A percentile compares a stretch with the other conserved stretches of the same genome.
phyloP scores from a whole-genome alignment of 805 yeast genomes.

The Priceomyces castillae region DNA sequence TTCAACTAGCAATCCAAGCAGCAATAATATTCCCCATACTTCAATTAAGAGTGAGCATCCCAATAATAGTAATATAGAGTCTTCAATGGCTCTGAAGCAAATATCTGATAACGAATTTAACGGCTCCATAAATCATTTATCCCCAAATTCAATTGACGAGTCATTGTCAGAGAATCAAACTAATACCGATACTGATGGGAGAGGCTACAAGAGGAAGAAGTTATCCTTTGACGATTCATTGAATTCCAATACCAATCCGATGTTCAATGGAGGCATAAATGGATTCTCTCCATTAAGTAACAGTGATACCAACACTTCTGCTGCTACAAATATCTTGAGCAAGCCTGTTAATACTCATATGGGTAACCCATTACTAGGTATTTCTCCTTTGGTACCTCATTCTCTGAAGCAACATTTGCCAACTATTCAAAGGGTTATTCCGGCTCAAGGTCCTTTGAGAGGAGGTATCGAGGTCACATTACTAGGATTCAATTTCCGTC shows the following conservation, averaged over 20 bases:
- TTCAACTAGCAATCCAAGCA: conserved; percentile 13
- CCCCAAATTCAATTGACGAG: conserved; percentile 63
- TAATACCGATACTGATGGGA: conserved; percentile 32
- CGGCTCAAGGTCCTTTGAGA: conserved; percentile 91
- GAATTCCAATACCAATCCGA: conserved; percentile 31
- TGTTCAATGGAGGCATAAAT: conserved; percentile 38
- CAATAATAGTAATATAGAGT: conserved; percentile 17
- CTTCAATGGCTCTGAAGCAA: conserved; percentile 16
- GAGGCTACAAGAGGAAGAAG: conserved; percentile 49
- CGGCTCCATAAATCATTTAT: conserved; percentile 38
- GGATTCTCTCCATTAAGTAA: conserved; percentile 47
- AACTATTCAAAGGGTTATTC: conserved; percentile 80
- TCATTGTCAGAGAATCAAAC: conserved; percentile 54
- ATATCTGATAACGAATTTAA: conserved; percentile 6
- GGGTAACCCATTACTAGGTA: conserved; percentile 9
- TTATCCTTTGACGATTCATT: conserved; percentile 46
- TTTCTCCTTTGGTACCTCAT: conserved; percentile 3
- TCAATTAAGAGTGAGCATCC: conserved; percentile 12
- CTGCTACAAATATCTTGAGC: conserved; percentile 12
- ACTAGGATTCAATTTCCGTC: conserved; percentile 81
- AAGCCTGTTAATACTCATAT: conserved; percentile 5
- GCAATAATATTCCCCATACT: conserved; percentile 11
- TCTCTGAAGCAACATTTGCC: conserved; percentile 36
- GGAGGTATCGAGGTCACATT: conserved; percentile 96
- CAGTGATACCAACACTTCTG: conserved; percentile 41